Percentiles rank a stretch among this genome's conserved stretches.
Conservation (phyloP, 352 stramenopile genomes). For the Phytophthora fragariae region DNA sequence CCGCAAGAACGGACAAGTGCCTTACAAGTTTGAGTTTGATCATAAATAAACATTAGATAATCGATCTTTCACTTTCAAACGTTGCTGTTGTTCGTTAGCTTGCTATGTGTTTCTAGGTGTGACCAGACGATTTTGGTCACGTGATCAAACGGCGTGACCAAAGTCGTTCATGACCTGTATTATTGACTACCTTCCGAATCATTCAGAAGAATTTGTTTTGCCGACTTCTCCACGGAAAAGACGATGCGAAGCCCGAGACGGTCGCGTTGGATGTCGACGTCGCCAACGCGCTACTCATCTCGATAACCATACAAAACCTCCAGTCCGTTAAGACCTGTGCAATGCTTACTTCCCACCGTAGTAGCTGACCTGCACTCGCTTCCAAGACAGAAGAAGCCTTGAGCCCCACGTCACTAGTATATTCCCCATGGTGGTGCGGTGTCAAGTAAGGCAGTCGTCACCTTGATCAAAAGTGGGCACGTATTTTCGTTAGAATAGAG, state of each 20-base stretch:
- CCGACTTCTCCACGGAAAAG: slow-evolving; percentile 19
- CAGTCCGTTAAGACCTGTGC: slow-evolving; percentile 31
- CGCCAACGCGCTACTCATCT: slow-evolving; percentile 52
- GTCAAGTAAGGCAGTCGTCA: neutral
- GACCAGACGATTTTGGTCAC: no score
- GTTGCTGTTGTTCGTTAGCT: no score
- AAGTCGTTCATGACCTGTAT: no score
- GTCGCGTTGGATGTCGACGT: slow-evolving; percentile 59
- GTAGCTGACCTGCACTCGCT: slow-evolving; percentile 11
- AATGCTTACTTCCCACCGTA: slow-evolving; percentile 16
- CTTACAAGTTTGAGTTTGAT: no score
- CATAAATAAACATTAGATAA: no score
- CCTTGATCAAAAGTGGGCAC: neutral
- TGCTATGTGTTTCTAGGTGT: no score
- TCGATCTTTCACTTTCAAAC: no score
- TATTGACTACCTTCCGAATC: neutral
- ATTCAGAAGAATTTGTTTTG: slow-evolving; percentile 22
- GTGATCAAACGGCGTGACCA: no score
- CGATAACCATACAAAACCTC: slow-evolving; percentile 44
- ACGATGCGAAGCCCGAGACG: slow-evolving; percentile 45
- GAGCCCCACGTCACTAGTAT: neutral
- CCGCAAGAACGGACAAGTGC: no score
- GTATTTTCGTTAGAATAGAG: neutral
- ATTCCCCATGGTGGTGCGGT: neutral
- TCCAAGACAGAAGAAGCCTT: slow-evolving; percentile 1